phyloP scores from a whole-genome alignment of 148 eudicot species.

The Rhododendron molle region DNA sequence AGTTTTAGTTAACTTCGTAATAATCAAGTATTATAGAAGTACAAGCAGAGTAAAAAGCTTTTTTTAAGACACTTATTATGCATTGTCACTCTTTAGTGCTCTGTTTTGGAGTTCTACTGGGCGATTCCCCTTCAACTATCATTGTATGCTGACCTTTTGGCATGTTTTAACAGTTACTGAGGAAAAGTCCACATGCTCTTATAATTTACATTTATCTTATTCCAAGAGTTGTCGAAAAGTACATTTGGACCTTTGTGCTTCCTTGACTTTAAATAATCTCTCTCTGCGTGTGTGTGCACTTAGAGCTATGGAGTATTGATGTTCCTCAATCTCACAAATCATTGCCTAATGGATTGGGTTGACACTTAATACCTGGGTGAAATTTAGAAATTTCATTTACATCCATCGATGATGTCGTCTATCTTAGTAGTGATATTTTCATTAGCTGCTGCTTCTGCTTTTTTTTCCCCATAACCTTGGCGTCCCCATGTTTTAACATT shows the following conservation, averaged over 20 bases:
- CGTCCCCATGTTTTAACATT: conserved; percentile 2
- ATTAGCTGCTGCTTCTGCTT: background rate
- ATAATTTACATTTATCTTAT: background rate
- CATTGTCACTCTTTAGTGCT: background rate
- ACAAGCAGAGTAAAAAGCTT: background rate
- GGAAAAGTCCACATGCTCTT: background rate
- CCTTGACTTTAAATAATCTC: background rate
- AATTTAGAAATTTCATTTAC: background rate
- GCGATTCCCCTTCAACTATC: background rate
- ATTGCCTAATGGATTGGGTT: background rate
- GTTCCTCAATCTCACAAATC: background rate
- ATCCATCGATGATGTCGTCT: background rate
- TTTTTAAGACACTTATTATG: background rate
- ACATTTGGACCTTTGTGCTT: background rate
- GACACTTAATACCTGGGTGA: background rate
- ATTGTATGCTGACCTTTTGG: background rate
- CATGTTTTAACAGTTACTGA: background rate
- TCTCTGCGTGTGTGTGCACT: background rate
- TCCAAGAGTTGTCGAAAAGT: background rate
- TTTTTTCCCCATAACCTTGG: background rate
- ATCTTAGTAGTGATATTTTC: background rate
- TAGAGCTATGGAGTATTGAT: background rate
- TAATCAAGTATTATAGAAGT: background rate
- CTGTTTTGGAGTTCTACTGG: background rate
- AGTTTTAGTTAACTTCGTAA: background rate